Evolutionary conservation across 345 rosid species (phyloP).

Genomic region (Eucalyptus polyanthemos): DNA sequence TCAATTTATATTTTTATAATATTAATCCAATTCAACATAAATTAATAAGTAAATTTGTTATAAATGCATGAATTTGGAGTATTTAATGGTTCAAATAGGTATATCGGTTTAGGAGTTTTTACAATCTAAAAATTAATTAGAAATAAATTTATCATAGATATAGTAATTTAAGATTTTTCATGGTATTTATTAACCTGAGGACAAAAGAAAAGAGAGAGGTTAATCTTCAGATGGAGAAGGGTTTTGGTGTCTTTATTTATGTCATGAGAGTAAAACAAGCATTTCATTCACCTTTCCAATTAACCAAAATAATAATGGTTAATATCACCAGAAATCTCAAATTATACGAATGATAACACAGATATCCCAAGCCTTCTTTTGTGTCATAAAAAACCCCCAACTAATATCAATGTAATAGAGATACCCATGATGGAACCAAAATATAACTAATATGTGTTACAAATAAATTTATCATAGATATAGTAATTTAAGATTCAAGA

Average conservation of each 20-base stretch:
- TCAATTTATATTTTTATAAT: too few species aligned
- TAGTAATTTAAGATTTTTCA: accelerated
- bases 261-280: not conserved
- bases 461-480: accelerated
- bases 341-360: too few species aligned
- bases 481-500: accelerated
- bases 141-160: accelerated
- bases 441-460: too few species aligned
- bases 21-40: accelerated
- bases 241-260: not conserved
- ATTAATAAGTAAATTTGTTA: accelerated
- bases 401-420: too few species aligned
- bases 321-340: too few species aligned
- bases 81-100: too few species aligned
- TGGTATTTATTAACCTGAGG: not conserved
- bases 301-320: too few species aligned
- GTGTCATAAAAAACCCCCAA: too few species aligned
- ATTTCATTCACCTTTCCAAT: not conserved
- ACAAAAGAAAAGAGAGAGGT: not conserved
- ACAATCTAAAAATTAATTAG: accelerated
- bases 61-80: too few species aligned
- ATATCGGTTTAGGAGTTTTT: accelerated
- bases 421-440: too few species aligned
- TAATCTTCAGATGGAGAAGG: not conserved
- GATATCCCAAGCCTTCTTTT: too few species aligned